Evolutionary conservation across 2,329 filamentous ascomycete species (phyloP), one percentile per base, ranked within the genome.

Genomic region (Botryotinia globosa): DNA sequence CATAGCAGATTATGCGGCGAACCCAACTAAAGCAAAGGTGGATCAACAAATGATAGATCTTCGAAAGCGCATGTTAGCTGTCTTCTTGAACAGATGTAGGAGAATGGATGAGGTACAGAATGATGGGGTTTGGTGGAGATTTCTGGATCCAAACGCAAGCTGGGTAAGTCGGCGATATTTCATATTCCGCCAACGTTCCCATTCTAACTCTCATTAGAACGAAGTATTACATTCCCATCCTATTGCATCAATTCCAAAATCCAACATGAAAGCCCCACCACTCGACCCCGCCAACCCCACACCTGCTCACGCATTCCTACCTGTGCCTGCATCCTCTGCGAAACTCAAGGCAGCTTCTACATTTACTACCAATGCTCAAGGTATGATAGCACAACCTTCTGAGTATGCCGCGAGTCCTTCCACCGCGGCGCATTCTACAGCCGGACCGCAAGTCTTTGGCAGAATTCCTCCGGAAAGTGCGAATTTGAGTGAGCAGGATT

Each of bases 1-100:
- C 63, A 97, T 99, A 92, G 95, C 95, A 74, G 96, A 99, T 82
- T 99, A 99, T 81, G 96, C 96, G 25, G 94, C 97, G 42, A 98
- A 97, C 79, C 96, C 97, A 2, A 99, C 96, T 54, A 98, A 95
- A 79, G 97, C 97, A 29, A 99, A 98, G 82, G 95, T 99, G 82
- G 97, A 99, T 81, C 91, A 94, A 73, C 93, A 95, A 74, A 99
- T 98, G 63, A 99, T 99, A 76, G 96, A 99, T 80, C 85, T 98
- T 76, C 89, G 96, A 74, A 98, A 98, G 85, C 92, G 96, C 78
- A 99, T 99, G 96, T 83, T 99, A 71, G 92, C 92, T 7, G 96
- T 98, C 0, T 99, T 99, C 78, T 82, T 99, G 67, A 99, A 99
- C 80, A 88, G 96, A 66, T 99, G 96, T 82, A 89, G 94, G 76